phyloP scores from a whole-genome alignment of 164 flowering plant genomes.

The Nymphaea thermarum region DNA sequence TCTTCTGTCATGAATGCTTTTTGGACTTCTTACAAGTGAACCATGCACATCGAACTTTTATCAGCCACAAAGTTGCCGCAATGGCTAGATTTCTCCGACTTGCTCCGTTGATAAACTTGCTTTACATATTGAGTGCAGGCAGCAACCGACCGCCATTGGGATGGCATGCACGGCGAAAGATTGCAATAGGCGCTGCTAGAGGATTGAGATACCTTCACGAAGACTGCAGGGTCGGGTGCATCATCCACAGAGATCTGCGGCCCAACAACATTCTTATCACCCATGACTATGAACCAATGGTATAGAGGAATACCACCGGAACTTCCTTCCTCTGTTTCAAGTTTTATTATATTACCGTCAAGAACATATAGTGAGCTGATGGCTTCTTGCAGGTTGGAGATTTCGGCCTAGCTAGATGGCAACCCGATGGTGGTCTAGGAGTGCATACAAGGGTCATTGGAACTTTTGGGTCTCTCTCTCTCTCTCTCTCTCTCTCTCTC shows the following conservation, averaged over 20 bases:
- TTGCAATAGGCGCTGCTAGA: conserved; percentile 80
- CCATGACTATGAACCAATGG: conserved; percentile 88
- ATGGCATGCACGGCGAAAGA: conserved; percentile 52
- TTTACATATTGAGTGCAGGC: conserved; percentile 16
- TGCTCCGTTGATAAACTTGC: no score
- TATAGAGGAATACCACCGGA: conserved; percentile 5
- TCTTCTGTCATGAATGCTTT: no score
- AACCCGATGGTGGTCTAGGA: conserved; percentile 32
- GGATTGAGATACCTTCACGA: conserved; percentile 90
- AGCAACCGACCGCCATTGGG: conserved; percentile 26
- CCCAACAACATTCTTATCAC: conserved; percentile 83
- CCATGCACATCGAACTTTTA: no score
- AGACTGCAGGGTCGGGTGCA: conserved; percentile 90
- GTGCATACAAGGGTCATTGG: conserved; percentile 35
- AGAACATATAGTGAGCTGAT: no score
- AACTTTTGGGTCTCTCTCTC: conserved; percentile 42
- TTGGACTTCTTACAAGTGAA: no score
- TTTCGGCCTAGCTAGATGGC: conserved; percentile 75
- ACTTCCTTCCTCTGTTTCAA: background rate
- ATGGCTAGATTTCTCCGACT: no score
- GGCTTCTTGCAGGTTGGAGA: conserved; percentile 53
- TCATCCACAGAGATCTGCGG: conserved; percentile 68
- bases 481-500: background rate
- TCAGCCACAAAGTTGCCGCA: no score
- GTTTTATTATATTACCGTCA: no score